Base-by-base conservation (phyloP, 2,329 filamentous ascomycete species). In the Rosellinia necatrix region DNA sequence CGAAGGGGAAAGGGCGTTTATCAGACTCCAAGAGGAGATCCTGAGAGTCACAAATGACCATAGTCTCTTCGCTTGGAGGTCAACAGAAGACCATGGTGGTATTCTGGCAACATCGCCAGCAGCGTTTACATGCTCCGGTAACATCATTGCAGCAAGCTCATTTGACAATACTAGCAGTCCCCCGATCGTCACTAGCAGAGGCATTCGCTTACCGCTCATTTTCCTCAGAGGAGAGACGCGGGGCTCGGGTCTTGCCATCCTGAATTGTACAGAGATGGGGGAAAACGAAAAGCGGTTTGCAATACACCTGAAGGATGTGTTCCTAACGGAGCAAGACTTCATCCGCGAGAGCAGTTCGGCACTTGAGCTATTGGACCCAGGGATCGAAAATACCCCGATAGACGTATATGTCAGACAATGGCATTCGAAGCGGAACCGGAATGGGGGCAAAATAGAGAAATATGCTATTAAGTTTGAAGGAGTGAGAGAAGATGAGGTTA, bases 11-110 rank as follows among this genome's bases (percentile, higher is more conserved):
- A 30, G 19, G 19, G 43, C 30, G 1, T 47, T 47, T 9, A 37
- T 25, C 2, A 19, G 43, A 9, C 43, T 35, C 3, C n/a, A 50
- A 37, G 38, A 51, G 22, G 38, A 42, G 21, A 51, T 51, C 21
- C 25, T 42, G 3, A 43, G 25, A 19, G 17, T n/a, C 6, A n/a
- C 15, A 15, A 19, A 27, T 19, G 24, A 51, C 12, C 30, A 35
- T 4, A 17, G 21, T 12, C 6, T 29, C 3, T 35, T 51, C 22
- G 30, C 40, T 9, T 43, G 38, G 49, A 17, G 19, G 27, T 35
- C 21, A 2, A 17, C 22, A 19, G 21, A 25, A 9, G 5, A 42
- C 3, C 13, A 46, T n/a, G 34, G 29, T 15, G 29, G 29, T 8
- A 7, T 46, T 4, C 29, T 34, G 6, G 42, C 29, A 10, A 34